These are phyloP conservation scores for Alliaria petiolata DNA, from an alignment of 345 rosid genomes.

Conservation along the genomic window DNA sequence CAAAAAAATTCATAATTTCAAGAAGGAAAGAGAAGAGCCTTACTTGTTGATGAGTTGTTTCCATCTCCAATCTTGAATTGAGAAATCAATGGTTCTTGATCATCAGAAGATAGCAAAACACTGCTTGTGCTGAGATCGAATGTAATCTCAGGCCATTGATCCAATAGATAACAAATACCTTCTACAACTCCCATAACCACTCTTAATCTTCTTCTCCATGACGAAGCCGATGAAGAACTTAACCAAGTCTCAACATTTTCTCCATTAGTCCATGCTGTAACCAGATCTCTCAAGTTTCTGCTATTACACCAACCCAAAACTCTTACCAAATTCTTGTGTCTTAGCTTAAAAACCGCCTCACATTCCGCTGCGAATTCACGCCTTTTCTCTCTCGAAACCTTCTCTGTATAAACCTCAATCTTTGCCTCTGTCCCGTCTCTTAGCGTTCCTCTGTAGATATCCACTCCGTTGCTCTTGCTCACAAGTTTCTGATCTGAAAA, in stretches of 20 bases:
- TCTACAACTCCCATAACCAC: slow-evolving; percentile 47
- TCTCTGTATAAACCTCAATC: slow-evolving; percentile 49
- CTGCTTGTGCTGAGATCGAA: slow-evolving; percentile 47
- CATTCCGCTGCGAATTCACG: slow-evolving; percentile 42
- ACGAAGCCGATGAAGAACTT: slow-evolving; percentile 32
- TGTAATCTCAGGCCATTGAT: slow-evolving; percentile 58
- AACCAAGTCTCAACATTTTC: slow-evolving; percentile 54
- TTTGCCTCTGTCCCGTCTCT: slow-evolving; percentile 46
- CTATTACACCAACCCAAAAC: slow-evolving; percentile 62
- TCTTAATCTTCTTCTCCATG: slow-evolving; percentile 60
- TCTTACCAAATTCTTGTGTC: slow-evolving; percentile 54
- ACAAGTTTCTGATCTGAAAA: slow-evolving; percentile 46
- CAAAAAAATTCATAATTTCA: not conserved
- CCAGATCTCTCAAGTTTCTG: slow-evolving; percentile 42
- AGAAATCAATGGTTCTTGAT: slow-evolving; percentile 50
- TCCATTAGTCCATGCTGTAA: slow-evolving; percentile 50
- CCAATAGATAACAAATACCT: slow-evolving; percentile 48
- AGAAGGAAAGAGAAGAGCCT: slow-evolving; percentile 1
- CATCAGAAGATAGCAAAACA: slow-evolving; percentile 34
- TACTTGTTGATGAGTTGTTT: slow-evolving; percentile 25
- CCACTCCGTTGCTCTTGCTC: slow-evolving; percentile 27
- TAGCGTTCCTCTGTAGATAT: slow-evolving; percentile 47
- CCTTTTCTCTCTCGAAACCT: slow-evolving; percentile 34
- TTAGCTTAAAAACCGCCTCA: slow-evolving; percentile 41
- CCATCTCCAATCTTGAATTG: slow-evolving; percentile 44